phyloP scores from a whole-genome alignment of 805 yeast species.

The Kuraishia hungarica region DNA sequence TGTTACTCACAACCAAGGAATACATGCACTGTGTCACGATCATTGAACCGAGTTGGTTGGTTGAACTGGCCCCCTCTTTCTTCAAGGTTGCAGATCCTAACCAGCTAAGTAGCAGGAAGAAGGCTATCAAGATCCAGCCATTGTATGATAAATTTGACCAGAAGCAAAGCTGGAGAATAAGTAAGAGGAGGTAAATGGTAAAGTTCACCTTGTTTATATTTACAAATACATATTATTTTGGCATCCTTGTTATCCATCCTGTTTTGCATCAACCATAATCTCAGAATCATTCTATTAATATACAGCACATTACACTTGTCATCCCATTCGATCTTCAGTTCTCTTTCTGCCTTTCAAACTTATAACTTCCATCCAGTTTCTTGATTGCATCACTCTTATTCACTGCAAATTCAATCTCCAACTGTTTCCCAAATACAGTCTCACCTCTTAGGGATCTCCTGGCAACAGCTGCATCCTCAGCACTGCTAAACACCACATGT shows the following conservation, averaged over 20 bases:
- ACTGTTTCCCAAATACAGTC: conserved; percentile 41
- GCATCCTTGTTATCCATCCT: too few species aligned
- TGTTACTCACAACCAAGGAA: conserved; percentile 77
- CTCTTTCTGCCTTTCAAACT: background rate
- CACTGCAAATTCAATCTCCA: conserved; percentile 35
- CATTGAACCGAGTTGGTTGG: conserved; percentile 78
- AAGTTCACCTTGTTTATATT: too few species aligned
- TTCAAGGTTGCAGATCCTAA: conserved; percentile 54
- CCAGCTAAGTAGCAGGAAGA: conserved; percentile 40
- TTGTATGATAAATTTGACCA: conserved; percentile 51
- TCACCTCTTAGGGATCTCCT: conserved; percentile 36
- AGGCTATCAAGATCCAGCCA: conserved; percentile 64
- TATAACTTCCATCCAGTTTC: background rate
- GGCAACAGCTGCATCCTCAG: conserved; percentile 44
- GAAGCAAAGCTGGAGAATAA: conserved; percentile 72
- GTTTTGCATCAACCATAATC: too few species aligned
- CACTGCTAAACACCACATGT: conserved; percentile 42
- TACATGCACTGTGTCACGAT: conserved; percentile 84
- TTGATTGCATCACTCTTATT: conserved; percentile 19
- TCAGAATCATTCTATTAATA: too few species aligned
- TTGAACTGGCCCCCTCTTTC: conserved; percentile 62
- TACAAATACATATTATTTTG: too few species aligned
- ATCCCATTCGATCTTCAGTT: background rate
- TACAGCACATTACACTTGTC: background rate
- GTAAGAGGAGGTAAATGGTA: conserved; percentile 25